Base-by-base conservation (phyloP, 305 asterid species). In the Striga hermonthica region DNA sequence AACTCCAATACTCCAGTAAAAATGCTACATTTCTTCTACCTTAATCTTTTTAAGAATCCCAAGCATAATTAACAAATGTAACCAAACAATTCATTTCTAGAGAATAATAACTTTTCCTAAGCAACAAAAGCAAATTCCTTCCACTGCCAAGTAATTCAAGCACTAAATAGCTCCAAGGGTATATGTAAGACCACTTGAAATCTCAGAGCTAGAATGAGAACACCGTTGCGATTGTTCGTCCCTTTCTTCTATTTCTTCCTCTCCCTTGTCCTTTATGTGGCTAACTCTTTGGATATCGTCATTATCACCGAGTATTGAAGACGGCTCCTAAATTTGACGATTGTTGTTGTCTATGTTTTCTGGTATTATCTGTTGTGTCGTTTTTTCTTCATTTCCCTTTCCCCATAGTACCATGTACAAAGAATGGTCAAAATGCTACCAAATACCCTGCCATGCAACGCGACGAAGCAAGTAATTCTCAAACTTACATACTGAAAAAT, bases 351-450 rank as follows among this genome's bases (percentile, higher is more conserved):
- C 47, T 6, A 45, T 15, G 52, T 48, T 37, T 38, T 37, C 47
- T 4, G 63, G 49, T 38, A 37, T 37, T 58, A 36, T 37, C 9
- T 68, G 79, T 0, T 68, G 50, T 61, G 66, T 57, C 71, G 60
- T 82, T 79, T 80, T 87, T 7, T 69, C 40, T 71, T 90, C 96
- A 69, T 70, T 78, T n/a, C 74, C 75, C 67, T 81, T 88, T 2
- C 89, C 95, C 93, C 95, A 86, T n/a, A 86, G 57, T 4, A 90
- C 89, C 6, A 59, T 15, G 56, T 88, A 88, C 9, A 90, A 1
- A 31, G 35, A 4, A 90, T 73, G 3, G 88, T 88, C 7, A 88
- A 39, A 7, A 79, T 4, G 1, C 79, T 82, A 44, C 97, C 97
- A 3, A 90, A 28, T 76, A 90, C 39, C 74, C 97, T 85, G 75